Base-by-base conservation (phyloP, 2,329 filamentous ascomycete species). In the Alternaria angustiovoidea region DNA sequence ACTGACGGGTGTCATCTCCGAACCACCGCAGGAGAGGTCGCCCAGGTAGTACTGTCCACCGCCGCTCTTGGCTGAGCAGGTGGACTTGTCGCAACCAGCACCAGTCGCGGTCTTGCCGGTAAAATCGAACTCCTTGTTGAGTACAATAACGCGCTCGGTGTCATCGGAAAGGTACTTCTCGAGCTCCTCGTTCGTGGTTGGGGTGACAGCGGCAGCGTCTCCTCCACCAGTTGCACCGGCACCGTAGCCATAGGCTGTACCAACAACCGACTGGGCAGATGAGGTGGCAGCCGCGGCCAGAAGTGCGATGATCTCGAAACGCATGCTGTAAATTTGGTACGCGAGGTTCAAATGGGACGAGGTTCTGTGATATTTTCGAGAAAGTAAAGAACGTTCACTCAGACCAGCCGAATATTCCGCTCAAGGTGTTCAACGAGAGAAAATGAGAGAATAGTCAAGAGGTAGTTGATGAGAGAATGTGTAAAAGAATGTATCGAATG, bases 71-170 rank as follows among this genome's bases (percentile, higher is more conserved):
- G 54, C 60, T 34, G 59, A 65, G 61, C 69, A 71, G 11, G 48
- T 57, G 16, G 61, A 66, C 30, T 66, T 61, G 47, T 71, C 64
- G 51, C 67, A 71, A 43, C 69, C 67, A 22, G 67, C 48, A n/a
- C 63, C 69, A 0, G 66, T 66, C 0, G 63, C 58, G 5, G 58
- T 65, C 28, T 66, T 69, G 5, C 70, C 73, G 1, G 65, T 69
- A 47, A 75, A 75, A 51, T 75, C 68, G 12, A 68, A 70, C 22
- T 63, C 56, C 54, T 71, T 63, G 32, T 56, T 64, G 43, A 72
- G 63, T 7, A 72, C 51, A 26, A 73, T 70, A 6, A 67, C 64
- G 5, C 70, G 67, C 8, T 64, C 59, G 2, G 51, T 57, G 18
- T 70, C 66, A 22, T 72, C 68, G 4, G 65, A 56, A 1, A 73